A percentile compares a stretch with the other conserved stretches of the same genome.
Evolutionary conservation across 176 grass and related monocot genomes (phyloP).

Genomic region (Thalia dealbata): DNA sequence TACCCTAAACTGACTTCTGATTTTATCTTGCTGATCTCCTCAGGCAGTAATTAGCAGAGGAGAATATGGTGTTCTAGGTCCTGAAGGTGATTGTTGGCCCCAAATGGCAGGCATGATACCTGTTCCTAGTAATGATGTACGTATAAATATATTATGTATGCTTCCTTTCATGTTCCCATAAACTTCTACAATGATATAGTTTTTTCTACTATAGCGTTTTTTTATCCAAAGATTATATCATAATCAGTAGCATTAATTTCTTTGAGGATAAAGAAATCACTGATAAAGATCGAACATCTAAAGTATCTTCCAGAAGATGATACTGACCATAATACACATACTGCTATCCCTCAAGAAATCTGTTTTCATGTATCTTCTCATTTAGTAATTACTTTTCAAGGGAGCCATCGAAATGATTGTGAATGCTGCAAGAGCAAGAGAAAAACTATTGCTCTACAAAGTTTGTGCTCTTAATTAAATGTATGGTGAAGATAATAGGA

Average conservation of each 20-base stretch:
- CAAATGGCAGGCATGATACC: slow-evolving; percentile 91
- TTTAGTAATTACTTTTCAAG: background rate
- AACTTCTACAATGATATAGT: background rate
- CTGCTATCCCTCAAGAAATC: background rate
- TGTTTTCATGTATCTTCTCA: background rate
- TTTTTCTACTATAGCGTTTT: background rate
- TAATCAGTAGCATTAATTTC: background rate
- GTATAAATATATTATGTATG: background rate
- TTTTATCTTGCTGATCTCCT: slow-evolving; percentile 16
- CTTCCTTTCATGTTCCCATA: background rate
- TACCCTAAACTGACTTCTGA: slow-evolving; percentile 4
- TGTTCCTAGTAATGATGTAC: slow-evolving; percentile 13
- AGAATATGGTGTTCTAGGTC: slow-evolving; percentile 44
- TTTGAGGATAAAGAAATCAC: background rate
- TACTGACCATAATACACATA: background rate
- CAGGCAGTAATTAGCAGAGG: slow-evolving; percentile 61
- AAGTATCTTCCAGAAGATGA: background rate
- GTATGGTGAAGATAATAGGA: background rate
- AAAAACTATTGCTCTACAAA: background rate
- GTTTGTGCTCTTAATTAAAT: too few species aligned
- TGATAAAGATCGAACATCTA: background rate
- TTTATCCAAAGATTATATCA: background rate
- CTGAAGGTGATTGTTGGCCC: slow-evolving; percentile 52
- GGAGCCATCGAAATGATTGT: background rate
- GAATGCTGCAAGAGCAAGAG: background rate